A percentile compares a stretch with the other conserved stretches of the same genome.
Conservation (phyloP, 2,329 filamentous ascomycete genomes). For the Alternaria brassicicola region DNA sequence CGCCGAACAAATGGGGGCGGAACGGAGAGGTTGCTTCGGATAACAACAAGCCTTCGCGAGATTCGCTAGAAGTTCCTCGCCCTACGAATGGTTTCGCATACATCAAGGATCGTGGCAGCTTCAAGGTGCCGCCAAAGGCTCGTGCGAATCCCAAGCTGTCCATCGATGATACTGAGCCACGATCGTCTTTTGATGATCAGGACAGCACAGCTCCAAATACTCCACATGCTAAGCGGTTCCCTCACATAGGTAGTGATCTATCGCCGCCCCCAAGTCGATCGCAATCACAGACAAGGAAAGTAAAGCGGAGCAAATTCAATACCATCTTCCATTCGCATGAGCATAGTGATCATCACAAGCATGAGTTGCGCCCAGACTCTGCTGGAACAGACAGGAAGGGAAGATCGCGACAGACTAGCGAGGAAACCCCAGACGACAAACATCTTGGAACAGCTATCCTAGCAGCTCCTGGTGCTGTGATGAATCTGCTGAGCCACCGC, state of each 20-base stretch:
- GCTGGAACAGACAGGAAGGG: slow-evolving; percentile 32
- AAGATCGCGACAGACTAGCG: slow-evolving; percentile 38
- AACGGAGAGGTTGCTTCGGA: slow-evolving; percentile 27
- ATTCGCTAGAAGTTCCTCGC: slow-evolving; percentile 34
- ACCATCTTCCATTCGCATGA: slow-evolving; percentile 51
- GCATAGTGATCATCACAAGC: slow-evolving; percentile 42
- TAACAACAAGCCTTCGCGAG: slow-evolving; percentile 22
- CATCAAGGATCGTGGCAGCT: slow-evolving; percentile 21
- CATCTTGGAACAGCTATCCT: slow-evolving; percentile 39
- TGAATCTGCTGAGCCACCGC: slow-evolving; percentile 41
- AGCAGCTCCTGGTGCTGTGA: slow-evolving; percentile 43
- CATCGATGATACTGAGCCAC: slow-evolving; percentile 38
- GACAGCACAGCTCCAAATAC: slow-evolving; percentile 50
- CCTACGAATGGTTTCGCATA: slow-evolving; percentile 27
- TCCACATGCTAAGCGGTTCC: slow-evolving; percentile 41
- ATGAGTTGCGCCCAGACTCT: slow-evolving; percentile 26
- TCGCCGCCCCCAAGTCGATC: slow-evolving; percentile 47
- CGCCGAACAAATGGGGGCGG: slow-evolving; percentile 49
- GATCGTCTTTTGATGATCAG: slow-evolving; percentile 48
- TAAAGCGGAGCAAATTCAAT: slow-evolving; percentile 48
- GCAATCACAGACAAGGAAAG: slow-evolving; percentile 40
- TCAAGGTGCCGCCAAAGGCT: slow-evolving; percentile 31
- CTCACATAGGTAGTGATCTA: slow-evolving; percentile 42
- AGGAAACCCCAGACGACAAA: slow-evolving; percentile 40
- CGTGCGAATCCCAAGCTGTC: slow-evolving; percentile 25